Evolutionary conservation across 83 land plant genomes (phyloP).

Genomic region (Diphasiastrum complanatum): DNA sequence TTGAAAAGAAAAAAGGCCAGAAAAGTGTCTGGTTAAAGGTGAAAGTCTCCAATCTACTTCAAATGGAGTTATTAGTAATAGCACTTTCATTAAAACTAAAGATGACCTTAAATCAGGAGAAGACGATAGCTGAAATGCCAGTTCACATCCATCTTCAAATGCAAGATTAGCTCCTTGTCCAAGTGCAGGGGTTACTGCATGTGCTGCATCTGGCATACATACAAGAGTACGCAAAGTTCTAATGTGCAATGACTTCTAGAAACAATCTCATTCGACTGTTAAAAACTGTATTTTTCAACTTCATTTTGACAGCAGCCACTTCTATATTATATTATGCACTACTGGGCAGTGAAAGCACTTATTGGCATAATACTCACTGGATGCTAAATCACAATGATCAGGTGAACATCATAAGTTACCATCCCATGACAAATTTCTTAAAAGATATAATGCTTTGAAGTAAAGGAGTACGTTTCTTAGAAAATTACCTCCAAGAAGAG

Average conservation of each 20-base stretch:
- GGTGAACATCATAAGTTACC: no score
- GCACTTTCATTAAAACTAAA: not conserved
- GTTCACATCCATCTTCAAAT: conserved; percentile 45
- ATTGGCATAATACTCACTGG: no score
- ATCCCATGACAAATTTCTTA: no score
- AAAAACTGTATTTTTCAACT: no score
- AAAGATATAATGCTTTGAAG: not conserved
- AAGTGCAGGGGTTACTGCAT: conserved; percentile 42
- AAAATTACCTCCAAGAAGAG: conserved; percentile 36
- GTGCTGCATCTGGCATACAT: conserved; percentile 36
- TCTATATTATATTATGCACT: no score
- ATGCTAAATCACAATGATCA: not conserved
- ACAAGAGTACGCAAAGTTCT: not conserved
- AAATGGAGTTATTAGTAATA: not conserved
- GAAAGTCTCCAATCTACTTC: not conserved
- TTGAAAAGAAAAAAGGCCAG: not conserved
- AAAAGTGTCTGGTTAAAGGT: not conserved
- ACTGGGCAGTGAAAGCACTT: no score
- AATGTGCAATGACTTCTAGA: no score
- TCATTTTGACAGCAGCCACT: no score
- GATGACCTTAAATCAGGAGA: conserved; percentile 29
- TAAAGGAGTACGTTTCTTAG: not conserved
- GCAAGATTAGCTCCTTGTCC: conserved; percentile 50
- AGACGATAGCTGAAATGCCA: conserved; percentile 31
- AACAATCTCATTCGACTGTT: no score